phyloP scores from a whole-genome alignment of 345 rosid genomes.

The Eucalyptus erythrocorys region DNA sequence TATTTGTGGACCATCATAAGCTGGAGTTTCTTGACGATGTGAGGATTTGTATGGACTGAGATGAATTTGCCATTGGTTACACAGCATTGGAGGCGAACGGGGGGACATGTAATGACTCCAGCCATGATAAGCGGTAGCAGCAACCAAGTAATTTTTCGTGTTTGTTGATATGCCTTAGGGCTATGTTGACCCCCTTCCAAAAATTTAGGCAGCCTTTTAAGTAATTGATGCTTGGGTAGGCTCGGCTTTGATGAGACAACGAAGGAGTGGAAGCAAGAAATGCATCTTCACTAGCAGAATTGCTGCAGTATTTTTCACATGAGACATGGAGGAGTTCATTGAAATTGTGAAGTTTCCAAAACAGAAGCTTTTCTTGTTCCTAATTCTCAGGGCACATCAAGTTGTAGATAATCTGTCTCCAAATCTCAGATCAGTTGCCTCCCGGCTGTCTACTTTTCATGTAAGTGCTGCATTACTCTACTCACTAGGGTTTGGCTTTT shows the following conservation, averaged over 20 bases:
- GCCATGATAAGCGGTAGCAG: not conserved
- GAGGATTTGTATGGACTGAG: not conserved
- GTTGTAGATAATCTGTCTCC: not conserved
- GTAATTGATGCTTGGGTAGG: not conserved
- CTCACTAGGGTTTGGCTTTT: not conserved
- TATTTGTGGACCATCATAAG: not conserved
- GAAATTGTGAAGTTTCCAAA: not conserved
- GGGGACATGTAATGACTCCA: not conserved
- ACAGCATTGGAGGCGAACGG: not conserved
- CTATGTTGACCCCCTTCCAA: not conserved
- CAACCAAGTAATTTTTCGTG: not conserved
- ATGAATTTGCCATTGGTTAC: not conserved
- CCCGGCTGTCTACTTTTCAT: not conserved
- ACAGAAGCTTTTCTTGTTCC: not conserved
- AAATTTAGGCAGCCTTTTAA: not conserved
- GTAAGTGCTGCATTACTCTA: not conserved
- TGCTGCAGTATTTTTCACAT: not conserved
- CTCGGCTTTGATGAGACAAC: not conserved
- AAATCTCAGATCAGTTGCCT: not conserved
- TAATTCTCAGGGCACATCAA: not conserved
- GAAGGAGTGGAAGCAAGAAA: not conserved
- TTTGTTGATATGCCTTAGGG: not conserved
- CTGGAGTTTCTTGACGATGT: not conserved
- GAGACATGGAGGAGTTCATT: not conserved
- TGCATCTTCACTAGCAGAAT: not conserved